Percentiles rank a stretch among this genome's conserved stretches.
phyloP scores from a whole-genome alignment of 75 land plant genomes.

The Pinus taeda region DNA sequence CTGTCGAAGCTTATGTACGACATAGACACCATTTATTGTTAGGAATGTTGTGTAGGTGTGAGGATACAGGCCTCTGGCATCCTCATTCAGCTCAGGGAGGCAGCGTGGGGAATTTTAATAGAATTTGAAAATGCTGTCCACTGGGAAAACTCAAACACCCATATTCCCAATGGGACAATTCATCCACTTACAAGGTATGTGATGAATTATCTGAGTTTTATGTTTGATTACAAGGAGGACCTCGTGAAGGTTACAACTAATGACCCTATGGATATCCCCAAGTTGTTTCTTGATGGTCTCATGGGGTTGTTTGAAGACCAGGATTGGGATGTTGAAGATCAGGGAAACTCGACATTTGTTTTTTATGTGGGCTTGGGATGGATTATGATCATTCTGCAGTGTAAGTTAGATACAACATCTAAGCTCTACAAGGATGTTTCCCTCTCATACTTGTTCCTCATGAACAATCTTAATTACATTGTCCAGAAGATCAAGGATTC shows the following conservation, averaged over 20 bases:
- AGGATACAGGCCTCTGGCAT: slow-evolving; percentile 41
- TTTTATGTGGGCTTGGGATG: slow-evolving; percentile 45
- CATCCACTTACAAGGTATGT: slow-evolving; percentile 65
- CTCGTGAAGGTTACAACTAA: slow-evolving; percentile 47
- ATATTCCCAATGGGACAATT: slow-evolving; percentile 54
- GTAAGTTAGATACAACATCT: slow-evolving; percentile 57
- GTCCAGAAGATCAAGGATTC: slow-evolving; percentile 33
- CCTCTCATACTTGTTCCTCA: slow-evolving; percentile 49
- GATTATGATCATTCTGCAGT: slow-evolving; percentile 56
- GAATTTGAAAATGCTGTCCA: slow-evolving; percentile 71
- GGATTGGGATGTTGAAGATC: neutral
- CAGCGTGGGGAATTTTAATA: slow-evolving; percentile 34
- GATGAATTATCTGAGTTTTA: slow-evolving; percentile 62
- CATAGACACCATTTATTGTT: slow-evolving; percentile 43
- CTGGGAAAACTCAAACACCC: slow-evolving; percentile 53
- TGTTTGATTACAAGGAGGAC: slow-evolving; percentile 42
- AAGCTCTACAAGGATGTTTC: slow-evolving; percentile 50
- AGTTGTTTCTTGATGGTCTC: slow-evolving; percentile 6
- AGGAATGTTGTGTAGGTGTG: slow-evolving; percentile 40
- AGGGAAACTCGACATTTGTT: neutral
- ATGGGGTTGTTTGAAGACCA: slow-evolving; percentile 2
- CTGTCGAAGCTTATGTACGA: slow-evolving; percentile 55
- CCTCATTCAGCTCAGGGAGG: slow-evolving; percentile 45
- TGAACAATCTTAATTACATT: slow-evolving; percentile 62
- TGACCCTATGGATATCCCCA: slow-evolving; percentile 13